Evolutionary conservation across 148 eudicot genomes (phyloP), one percentile per base, ranked within the genome.

Genomic region (Heliamphora exappendiculata): DNA sequence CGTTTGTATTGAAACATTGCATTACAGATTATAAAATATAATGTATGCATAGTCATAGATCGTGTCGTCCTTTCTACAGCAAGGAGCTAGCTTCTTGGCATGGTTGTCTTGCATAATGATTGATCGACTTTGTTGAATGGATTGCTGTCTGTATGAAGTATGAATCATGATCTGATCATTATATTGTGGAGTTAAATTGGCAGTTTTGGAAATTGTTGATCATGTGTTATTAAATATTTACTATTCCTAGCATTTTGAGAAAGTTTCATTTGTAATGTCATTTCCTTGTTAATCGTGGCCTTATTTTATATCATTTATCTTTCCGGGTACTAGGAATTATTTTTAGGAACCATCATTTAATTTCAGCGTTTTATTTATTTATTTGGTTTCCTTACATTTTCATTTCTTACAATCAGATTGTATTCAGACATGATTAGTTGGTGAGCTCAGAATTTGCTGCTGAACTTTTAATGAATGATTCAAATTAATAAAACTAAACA

Each of bases 61-160:
- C 5, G 36, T n/a, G 2, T 69, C 19, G 44, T 69, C 67, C 0
- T 33, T 45, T 7, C 34, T 26, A 17, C 12, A 47, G 57, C 5
- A 70, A 70, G 73, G 73, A 14, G 55, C 36, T n/a, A 47, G 39
- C 53, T 47, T 70, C 22, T 70, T 29, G 55, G 22, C 26, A 49
- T 17, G 13, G 2, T 70, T 47, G 14, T 12, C 8, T n/a, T n/a
- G n/a, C n/a, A 1, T 44, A 22, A 31, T 62, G 19, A 62, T 62
- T 4, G 7, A 58, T 24, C 24, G n/a, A n/a, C n/a, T n/a, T n/a
- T n/a, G n/a, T n/a, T n/a, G 16, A 58, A 58, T 58, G 63, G 12
- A 58, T 6, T 26, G 34, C 34, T 26, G 8, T 58, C 7, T 3
- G 63, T 16, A 58, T n/a, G n/a, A 58, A 58, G 0, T 58, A 24